phyloP scores from a whole-genome alignment of 202 grass and related monocot genomes.

The Saccharum hybrid region DNA sequence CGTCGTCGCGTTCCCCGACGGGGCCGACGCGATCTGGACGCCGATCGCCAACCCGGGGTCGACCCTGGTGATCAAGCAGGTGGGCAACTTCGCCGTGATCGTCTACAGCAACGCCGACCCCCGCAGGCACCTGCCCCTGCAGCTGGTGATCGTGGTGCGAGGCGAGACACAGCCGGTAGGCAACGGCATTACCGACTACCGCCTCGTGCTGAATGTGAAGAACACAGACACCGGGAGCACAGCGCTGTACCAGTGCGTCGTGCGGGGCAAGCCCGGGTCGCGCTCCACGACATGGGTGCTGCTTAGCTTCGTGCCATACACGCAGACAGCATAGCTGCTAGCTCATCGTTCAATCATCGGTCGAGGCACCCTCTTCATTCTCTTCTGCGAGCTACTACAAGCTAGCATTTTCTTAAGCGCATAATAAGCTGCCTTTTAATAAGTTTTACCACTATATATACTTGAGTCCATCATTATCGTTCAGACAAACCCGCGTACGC shows the following conservation, averaged over 20 bases:
- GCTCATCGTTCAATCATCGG: not conserved
- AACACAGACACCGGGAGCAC: not conserved
- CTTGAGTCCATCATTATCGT: too few species aligned
- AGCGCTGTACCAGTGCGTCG: constrained; percentile 18
- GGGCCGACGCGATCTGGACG: constrained; percentile 22
- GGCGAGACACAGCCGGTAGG: constrained; percentile 40
- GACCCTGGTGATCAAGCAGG: constrained; percentile 26
- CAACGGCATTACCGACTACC: constrained; percentile 25
- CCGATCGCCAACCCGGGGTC: constrained; percentile 16
- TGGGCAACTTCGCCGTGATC: constrained; percentile 43
- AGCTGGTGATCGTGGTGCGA: constrained; percentile 38
- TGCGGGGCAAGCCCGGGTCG: constrained; percentile 43
- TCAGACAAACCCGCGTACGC: too few species aligned
- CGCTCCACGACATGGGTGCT: constrained; percentile 41
- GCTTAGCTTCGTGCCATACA: constrained; percentile 30
- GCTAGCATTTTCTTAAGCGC: too few species aligned
- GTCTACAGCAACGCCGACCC: constrained; percentile 19
- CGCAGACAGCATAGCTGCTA: not conserved
- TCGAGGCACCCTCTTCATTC: not conserved
- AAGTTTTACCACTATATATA: too few species aligned
- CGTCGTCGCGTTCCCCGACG: not conserved
- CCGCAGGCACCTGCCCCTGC: not conserved
- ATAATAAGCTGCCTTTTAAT: too few species aligned
- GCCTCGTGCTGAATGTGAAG: constrained; percentile 36
- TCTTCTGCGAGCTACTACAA: not conserved